Evolutionary conservation across 441 rosid species (phyloP), one percentile per base, ranked within the genome.

Genomic region (Erysimum pusillum): DNA sequence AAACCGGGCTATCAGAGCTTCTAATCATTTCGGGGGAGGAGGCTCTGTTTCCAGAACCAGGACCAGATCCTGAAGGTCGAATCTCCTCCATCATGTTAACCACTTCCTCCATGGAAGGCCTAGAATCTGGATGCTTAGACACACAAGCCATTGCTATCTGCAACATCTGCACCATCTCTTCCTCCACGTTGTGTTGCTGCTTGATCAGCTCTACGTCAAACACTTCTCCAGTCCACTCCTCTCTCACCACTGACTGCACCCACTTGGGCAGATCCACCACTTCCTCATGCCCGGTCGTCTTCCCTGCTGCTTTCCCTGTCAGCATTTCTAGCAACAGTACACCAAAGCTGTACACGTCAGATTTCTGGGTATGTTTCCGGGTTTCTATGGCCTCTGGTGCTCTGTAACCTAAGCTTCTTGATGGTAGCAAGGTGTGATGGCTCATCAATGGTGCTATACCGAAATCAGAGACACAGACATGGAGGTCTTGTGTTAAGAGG

Each of bases 161-260:
- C 65, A 90, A 84, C 93, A 87, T 86, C 81, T 90, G 91, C 74
- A 90, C 96, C 87, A 90, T 80, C 83, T 89, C 93, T 76, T 89
- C 96, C 72, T 90, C 93, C 0, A 84, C 83, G 35, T 85, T 86
- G 41, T 78, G 74, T 20, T 83, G 79, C 36, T 83, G 88, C 81
- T 81, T 88, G 63, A 87, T 85, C 5, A 90, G 83, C 74, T 89
- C 93, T 38, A 85, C 84, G 11, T 90, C 96, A 41, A 89, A 90
- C 68, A 90, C 96, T 84, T 90, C 96, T 0, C 91, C 88, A 5
- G 93, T 90, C 96, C 96, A 90, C 78, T 90, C 96, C 78, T 90
- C 93, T 61, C 91, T 81, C 53, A 90, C 91, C 34, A 88, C 93
- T 0, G 93, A 90, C 71, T 90, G 93, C 54, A 90, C 96, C 96